phyloP scores from a whole-genome alignment of 768 basidiomycete species.

The Boletus sp. region DNA sequence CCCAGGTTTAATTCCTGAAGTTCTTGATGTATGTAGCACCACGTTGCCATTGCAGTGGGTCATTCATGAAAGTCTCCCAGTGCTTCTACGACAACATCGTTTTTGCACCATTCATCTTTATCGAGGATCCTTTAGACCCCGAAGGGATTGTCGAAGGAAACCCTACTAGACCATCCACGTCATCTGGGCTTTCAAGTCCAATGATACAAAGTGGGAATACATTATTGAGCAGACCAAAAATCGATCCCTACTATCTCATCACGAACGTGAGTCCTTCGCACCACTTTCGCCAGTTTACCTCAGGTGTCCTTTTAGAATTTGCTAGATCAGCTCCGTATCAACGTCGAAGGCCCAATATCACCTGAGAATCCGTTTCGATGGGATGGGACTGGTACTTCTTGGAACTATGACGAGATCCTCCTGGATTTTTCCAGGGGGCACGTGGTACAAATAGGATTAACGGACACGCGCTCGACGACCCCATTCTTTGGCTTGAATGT shows the following conservation, averaged over 20 bases:
- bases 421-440: slow-evolving; percentile 60
- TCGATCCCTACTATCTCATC: slow-evolving; percentile 93
- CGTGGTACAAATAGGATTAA: slow-evolving; percentile 52
- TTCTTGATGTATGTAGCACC: slow-evolving; percentile 70
- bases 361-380: slow-evolving; percentile 63
- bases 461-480: slow-evolving; percentile 40
- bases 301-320: slow-evolving; percentile 46
- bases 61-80: slow-evolving; percentile 37
- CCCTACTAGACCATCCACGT: slow-evolving; percentile 40
- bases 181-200: slow-evolving; percentile 29
- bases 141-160: slow-evolving; percentile 47
- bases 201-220: slow-evolving; percentile 34
- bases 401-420: slow-evolving; percentile 67
- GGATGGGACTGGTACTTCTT: slow-evolving; percentile 61
- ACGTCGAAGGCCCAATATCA: slow-evolving; percentile 60
- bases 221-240: slow-evolving; percentile 59
- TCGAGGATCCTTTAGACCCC: slow-evolving; percentile 83
- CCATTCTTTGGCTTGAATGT: slow-evolving; percentile 44
- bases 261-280: slow-evolving; percentile 53
- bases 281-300: slow-evolving; percentile 1
- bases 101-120: slow-evolving; percentile 94
- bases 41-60: not conserved
- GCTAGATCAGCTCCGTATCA: slow-evolving; percentile 65
- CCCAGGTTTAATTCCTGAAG: slow-evolving; percentile 77
- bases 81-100: slow-evolving; percentile 97